Percentiles rank a stretch among this genome's conserved stretches.
phyloP scores from a whole-genome alignment of 2,329 filamentous ascomycete species.

The Fusarium oligoseptatum region DNA sequence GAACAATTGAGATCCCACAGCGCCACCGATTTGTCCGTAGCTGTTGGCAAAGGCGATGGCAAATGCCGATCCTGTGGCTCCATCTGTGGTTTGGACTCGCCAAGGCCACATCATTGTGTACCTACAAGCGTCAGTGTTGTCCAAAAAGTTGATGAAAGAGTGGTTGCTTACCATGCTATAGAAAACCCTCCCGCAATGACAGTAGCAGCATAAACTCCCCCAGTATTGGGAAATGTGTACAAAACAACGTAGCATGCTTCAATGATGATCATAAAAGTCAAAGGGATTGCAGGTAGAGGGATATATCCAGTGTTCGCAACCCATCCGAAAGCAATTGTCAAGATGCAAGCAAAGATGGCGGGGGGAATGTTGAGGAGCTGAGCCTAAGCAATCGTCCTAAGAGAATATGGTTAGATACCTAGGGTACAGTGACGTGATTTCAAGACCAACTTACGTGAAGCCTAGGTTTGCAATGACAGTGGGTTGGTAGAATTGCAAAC shows the following conservation, averaged over 20 bases:
- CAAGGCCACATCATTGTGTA: slow-evolving; percentile 58
- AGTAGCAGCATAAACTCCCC: slow-evolving; percentile 62
- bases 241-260: not conserved
- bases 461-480: slow-evolving; percentile 56
- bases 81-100: slow-evolving; percentile 27
- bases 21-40: slow-evolving; percentile 30
- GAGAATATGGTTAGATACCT: not conserved
- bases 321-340: slow-evolving; percentile 40
- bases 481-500: slow-evolving; percentile 58
- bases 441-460: slow-evolving; percentile 41
- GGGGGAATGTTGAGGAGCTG: not conserved
- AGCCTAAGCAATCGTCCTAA: slow-evolving; percentile 48
- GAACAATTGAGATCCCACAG: slow-evolving; percentile 27
- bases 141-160: not conserved
- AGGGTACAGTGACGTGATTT: not conserved
- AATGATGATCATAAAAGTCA: not conserved
- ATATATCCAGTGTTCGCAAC: not conserved
- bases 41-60: slow-evolving; percentile 28
- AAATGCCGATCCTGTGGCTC: slow-evolving; percentile 29
- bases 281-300: not conserved
- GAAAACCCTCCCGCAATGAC: slow-evolving; percentile 58
- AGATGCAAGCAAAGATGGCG: slow-evolving; percentile 33
- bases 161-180: not conserved
- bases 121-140: not conserved
- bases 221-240: slow-evolving; percentile 34